Conservation (phyloP, 2,329 filamentous ascomycete species). For the Trichoderma hamatum region DNA sequence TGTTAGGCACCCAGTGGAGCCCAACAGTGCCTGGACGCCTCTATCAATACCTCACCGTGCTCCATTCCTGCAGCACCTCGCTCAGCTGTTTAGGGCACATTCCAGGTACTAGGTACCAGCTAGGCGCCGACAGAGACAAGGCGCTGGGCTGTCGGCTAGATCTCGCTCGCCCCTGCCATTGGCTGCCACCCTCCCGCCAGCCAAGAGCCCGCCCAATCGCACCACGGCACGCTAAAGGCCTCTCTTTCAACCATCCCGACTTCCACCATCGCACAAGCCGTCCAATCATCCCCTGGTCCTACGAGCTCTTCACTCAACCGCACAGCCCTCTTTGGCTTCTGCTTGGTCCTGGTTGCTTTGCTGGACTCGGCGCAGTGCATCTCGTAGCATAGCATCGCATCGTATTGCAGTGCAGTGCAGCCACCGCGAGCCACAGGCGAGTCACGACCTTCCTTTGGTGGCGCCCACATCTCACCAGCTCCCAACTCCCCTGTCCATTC, state of each 20-base stretch:
- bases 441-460: background rate
- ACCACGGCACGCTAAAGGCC: constrained; percentile 38
- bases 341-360: background rate
- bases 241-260: constrained; percentile 30
- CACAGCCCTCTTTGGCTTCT: constrained; percentile 2
- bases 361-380: constrained; percentile 16
- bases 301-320: constrained; percentile 6
- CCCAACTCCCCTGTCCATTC: background rate
- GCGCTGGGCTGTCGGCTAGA: background rate
- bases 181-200: constrained; percentile 15
- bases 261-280: constrained; percentile 33
- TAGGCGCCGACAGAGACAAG: constrained; percentile 8
- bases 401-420: constrained; percentile 1
- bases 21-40: background rate
- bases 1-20: background rate
- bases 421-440: constrained; percentile 6
- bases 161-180: constrained; percentile 22
- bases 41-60: background rate
- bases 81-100: background rate
- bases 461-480: background rate
- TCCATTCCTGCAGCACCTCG: background rate
- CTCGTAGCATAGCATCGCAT: background rate
- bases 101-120: background rate
- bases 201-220: constrained; percentile 36
- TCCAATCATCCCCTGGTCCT: constrained; percentile 32